Conservation (phyloP, 805 yeast genomes). For the Suhomyces xylopsoci region DNA sequence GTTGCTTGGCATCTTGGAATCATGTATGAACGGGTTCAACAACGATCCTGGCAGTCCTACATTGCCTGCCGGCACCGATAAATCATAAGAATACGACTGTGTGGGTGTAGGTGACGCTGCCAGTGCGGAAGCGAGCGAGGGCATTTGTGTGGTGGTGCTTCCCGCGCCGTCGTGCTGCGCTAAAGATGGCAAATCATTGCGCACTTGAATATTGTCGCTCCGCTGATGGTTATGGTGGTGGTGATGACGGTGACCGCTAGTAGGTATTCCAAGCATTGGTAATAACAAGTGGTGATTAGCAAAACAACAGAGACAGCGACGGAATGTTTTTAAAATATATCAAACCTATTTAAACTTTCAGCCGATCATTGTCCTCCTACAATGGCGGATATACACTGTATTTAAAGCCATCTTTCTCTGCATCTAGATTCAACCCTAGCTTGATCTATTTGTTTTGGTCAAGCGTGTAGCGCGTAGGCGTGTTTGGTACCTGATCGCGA, state of each 20-base stretch:
- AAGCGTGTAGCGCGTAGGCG: neutral
- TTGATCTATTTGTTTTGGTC: neutral
- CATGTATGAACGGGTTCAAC: constrained; percentile 31
- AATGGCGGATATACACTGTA: neutral
- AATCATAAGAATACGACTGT: constrained; percentile 1
- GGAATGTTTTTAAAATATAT: neutral
- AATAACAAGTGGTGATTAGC: neutral
- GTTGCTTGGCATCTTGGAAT: constrained; percentile 26
- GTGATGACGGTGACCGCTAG: neutral
- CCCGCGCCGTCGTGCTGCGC: neutral
- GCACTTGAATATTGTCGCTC: neutral
- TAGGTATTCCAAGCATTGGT: neutral
- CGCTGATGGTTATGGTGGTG: neutral
- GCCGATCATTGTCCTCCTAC: neutral
- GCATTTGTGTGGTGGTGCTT: neutral
- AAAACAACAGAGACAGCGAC: neutral
- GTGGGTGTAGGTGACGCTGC: constrained; percentile 2
- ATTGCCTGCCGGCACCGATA: constrained; percentile 2
- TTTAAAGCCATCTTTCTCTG: neutral
- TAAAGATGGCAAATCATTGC: neutral
- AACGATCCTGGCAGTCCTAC: neutral
- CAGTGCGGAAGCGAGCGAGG: neutral
- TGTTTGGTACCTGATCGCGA: neutral
- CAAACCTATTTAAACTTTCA: neutral
- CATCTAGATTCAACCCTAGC: neutral